Conservation (phyloP, 1,284 basidiomycete species). For the Ceratobasidium sp. region DNA sequence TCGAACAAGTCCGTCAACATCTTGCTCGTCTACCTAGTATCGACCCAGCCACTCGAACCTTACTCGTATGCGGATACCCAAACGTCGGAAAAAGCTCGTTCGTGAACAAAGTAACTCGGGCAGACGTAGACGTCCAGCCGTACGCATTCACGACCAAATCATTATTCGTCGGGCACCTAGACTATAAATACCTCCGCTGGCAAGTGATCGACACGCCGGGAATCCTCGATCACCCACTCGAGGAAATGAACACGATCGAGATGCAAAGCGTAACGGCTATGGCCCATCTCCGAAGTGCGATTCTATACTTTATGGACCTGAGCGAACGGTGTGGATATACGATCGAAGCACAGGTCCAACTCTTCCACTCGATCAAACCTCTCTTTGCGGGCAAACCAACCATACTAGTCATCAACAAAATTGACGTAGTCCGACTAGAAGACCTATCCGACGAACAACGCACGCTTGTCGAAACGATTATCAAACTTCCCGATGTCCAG, state of each 20-base stretch:
- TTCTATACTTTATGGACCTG: constrained; percentile 97
- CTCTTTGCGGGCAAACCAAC: constrained; percentile 93
- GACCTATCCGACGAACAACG: constrained; percentile 83
- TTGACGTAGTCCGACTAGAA: constrained; percentile 88
- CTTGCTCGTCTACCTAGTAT: constrained; percentile 96
- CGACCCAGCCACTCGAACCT: constrained; percentile 95
- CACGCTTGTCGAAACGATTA: constrained; percentile 87
- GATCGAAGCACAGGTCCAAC: constrained; percentile 94
- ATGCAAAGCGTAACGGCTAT: constrained; percentile 99
- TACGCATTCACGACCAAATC: constrained; percentile 99
- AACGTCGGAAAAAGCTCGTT: constrained; percentile 98
- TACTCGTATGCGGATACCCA: constrained; percentile 96
- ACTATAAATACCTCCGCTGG: constrained; percentile 98
- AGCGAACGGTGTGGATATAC: constrained; percentile 97
- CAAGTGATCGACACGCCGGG: constrained; percentile 98
- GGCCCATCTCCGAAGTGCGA: constrained; percentile 91
- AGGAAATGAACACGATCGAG: constrained; percentile 99
- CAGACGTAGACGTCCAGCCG: constrained; percentile 97
- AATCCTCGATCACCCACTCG: constrained; percentile 92
- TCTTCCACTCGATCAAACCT: constrained; percentile 98
- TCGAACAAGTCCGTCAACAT: constrained; percentile 97
- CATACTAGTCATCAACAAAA: constrained; percentile 95
- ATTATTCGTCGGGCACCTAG: constrained; percentile 95
- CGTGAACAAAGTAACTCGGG: constrained; percentile 97
- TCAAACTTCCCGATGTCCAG: constrained; percentile 77